Base-by-base conservation (phyloP, 768 basidiomycete species). In the Boletus insuetus region DNA sequence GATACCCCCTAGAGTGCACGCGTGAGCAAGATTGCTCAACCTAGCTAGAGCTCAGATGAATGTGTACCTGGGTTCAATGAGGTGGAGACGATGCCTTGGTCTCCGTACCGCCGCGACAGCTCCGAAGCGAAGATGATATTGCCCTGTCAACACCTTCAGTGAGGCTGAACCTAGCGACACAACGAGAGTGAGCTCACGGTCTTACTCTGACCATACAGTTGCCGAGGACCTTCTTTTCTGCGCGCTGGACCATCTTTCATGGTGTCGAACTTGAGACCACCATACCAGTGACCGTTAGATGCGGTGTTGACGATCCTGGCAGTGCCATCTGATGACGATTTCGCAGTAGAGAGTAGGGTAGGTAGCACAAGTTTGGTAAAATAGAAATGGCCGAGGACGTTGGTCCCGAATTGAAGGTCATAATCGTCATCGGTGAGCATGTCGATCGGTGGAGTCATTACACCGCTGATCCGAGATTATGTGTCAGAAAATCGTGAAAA, bases 81-180 rank as follows among this genome's bases (percentile, higher is more conserved):
- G 24, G 71, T 69, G 4, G 76, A 76, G 0, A 83, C 69, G 50
- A 85, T 76, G 8, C 75, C 77, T 57, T 77, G 59, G 31, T 78
- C 76, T 1, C 69, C 75, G 58, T 79, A 78, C 56, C 78, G 70
- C 46, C 78, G 65, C 24, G 76, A 77, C 20, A 83, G 65, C 61
- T 82, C 83, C 19, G 70, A 59, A 3, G 79, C 69, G 13, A 75
- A 63, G 4, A 81, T 70, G 2, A 79, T 66, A 45, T 79, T 77
- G 13, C 70, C 82, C 79, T 81, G 42, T 14, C 5, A 2, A 39
- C 10, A 19, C 0, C 38, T 19, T 38, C 20, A 24, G 19, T 32
- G 19, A 16, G 20, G 9, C 17, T 12, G 20, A 43, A 35, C 16
- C 7, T 10, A 17, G 11, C 8, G n/a, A 41, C 16, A 35, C 5